Percentiles rank a stretch among this genome's conserved stretches.
These are phyloP conservation scores for Sphenostylis stenocarpa DNA, from an alignment of 306 rosid species.

Conservation along the genomic window DNA sequence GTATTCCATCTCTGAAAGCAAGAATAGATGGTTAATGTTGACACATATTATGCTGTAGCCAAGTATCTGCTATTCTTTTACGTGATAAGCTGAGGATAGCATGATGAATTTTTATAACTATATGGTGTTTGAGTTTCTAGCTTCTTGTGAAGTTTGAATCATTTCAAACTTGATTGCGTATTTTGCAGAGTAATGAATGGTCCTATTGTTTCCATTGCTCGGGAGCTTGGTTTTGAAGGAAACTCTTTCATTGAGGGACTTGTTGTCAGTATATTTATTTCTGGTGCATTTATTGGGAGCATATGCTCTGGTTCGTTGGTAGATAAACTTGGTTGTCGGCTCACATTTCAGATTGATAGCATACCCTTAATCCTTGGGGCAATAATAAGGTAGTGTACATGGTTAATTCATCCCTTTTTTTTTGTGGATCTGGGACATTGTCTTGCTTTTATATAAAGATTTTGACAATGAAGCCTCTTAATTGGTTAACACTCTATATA, in stretches of 20 bases:
- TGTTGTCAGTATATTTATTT: slow-evolving; percentile 86
- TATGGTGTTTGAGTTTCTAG: not conserved
- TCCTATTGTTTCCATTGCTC: slow-evolving; percentile 78
- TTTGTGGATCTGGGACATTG: slow-evolving; percentile 5
- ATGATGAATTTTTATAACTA: not conserved
- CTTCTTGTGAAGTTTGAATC: not conserved
- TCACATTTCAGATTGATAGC: slow-evolving; percentile 70
- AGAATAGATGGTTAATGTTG: slow-evolving; percentile 3
- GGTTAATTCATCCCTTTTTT: not conserved
- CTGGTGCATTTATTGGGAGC: slow-evolving; percentile 91
- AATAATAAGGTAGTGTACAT: slow-evolving; percentile 56
- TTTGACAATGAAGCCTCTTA: not conserved
- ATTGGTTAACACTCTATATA: not conserved
- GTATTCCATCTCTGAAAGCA: slow-evolving; percentile 7
- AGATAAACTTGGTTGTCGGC: slow-evolving; percentile 84
- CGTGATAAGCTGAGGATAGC: not conserved
- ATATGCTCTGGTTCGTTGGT: slow-evolving; percentile 65
- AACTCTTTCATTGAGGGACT: slow-evolving; percentile 80
- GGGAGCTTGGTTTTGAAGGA: slow-evolving; percentile 86
- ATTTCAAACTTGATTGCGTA: slow-evolving; percentile 21
- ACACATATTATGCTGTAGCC: not conserved
- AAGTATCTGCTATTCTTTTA: not conserved
- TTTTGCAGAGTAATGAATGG: slow-evolving; percentile 84
- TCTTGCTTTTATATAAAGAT: slow-evolving; percentile 6
- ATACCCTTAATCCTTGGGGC: slow-evolving; percentile 87